These are phyloP conservation scores for Candida sojae DNA, from an alignment of 1,139 yeast genomes.

Conservation along the genomic window DNA sequence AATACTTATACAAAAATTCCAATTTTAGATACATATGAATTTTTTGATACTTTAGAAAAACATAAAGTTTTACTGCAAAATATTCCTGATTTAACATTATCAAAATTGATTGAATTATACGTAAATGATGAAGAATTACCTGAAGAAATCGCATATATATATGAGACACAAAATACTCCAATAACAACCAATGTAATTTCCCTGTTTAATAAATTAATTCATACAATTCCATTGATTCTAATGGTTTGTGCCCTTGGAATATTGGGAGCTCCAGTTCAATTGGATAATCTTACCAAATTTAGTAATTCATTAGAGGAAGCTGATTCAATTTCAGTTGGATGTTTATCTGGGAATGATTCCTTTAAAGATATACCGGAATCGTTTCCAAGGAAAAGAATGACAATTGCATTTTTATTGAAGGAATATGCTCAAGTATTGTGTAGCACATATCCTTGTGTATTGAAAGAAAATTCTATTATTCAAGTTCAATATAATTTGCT, in stretches of 20 bases:
- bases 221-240: conserved; percentile 29
- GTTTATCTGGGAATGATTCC: conserved; percentile 14
- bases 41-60: conserved; percentile 33
- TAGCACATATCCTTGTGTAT: conserved; percentile 25
- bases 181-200: conserved; percentile 21
- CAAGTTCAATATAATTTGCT: conserved; percentile 33
- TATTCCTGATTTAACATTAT: conserved; percentile 24
- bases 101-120: conserved; percentile 23
- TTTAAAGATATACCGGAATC: conserved; percentile 15
- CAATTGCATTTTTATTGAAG: conserved; percentile 26
- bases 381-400: conserved; percentile 22
- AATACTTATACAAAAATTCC: conserved; percentile 41
- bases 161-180: conserved; percentile 17
- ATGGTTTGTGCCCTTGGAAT: conserved; percentile 37
- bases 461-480: conserved; percentile 21
- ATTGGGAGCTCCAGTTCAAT: conserved; percentile 32
- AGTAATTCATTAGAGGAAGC: conserved; percentile 32
- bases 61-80: conserved; percentile 23
- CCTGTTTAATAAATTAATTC: conserved; percentile 25
- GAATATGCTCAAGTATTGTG: conserved; percentile 25
- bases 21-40: conserved; percentile 29
- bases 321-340: conserved; percentile 19
- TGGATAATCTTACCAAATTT: conserved; percentile 34
- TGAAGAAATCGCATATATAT: conserved; percentile 16
- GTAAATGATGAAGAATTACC: conserved; percentile 10